Base-by-base conservation (phyloP, 257 asterid genomes). In the Solanum appendiculatum region DNA sequence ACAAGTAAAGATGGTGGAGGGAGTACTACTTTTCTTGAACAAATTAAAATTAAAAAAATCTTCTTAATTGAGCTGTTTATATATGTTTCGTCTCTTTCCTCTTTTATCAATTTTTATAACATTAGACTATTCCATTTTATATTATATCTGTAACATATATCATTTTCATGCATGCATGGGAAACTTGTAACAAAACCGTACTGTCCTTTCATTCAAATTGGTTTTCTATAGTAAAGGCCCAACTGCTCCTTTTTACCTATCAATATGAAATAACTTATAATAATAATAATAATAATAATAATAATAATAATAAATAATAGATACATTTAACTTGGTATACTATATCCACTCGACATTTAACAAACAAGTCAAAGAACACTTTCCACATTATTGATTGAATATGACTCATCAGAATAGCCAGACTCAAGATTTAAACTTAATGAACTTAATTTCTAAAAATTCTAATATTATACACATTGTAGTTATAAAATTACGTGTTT, bases 271-370 rank as follows among this genome's bases (percentile, higher is more conserved):
- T 25, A 42, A 5, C 56, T 74, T 42, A 21, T 39, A 25, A 31
- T 42, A 46, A 13, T 51, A 51, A n/a, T n/a, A n/a, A n/a, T n/a
- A n/a, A n/a, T n/a, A n/a, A n/a, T n/a, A n/a, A n/a, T n/a, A n/a
- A n/a, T n/a, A n/a, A n/a, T n/a, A 37, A 37, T 37, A 37, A 37
- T 54, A 54, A 54, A 18, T 18, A 54, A 23, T 15, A 9, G 44
- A 81, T 81, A 29, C 85, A 81, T 46, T 48, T 81, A 81, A 81
- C 85, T 9, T 81, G 85, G 85, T 48, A 68, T 25, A 81, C 20
- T 16, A 2, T 31, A 80, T 48, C 66, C 68, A 80, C 0, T 46
- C 23, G 3, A 46, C 11, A 46, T 16, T 9, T 14, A 0, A 7
- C 4, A 77, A 14, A 7, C 8, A 14, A 15, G 39, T 42, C 84